These are phyloP conservation scores for Lichtheimia hyalospora DNA, from an alignment of 371 early-diverging fungal genomes.

Conservation along the genomic window DNA sequence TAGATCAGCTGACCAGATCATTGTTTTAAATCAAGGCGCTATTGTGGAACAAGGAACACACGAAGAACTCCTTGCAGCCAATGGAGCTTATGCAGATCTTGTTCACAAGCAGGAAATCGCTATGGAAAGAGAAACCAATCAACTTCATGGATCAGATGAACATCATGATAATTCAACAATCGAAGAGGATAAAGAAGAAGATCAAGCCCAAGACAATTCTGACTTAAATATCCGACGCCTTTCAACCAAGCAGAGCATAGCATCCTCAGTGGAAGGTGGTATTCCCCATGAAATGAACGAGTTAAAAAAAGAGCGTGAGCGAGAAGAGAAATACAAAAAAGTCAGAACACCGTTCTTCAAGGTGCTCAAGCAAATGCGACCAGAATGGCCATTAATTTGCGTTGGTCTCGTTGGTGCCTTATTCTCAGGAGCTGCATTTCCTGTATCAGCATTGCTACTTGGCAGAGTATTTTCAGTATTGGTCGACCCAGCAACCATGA, in stretches of 20 bases:
- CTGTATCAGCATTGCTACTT: constrained; percentile 22
- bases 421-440: constrained; percentile 52
- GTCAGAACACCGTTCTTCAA: constrained; percentile 44
- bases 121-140: constrained; percentile 14
- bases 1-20: constrained; percentile 78
- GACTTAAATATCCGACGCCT: not conserved
- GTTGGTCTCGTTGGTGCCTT: constrained; percentile 47
- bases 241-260: constrained; percentile 3
- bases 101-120: constrained; percentile 51
- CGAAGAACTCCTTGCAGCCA: constrained; percentile 39
- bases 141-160: not conserved
- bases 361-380: constrained; percentile 35
- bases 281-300: constrained; percentile 9
- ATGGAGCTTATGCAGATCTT: constrained; percentile 48
- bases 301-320: constrained; percentile 36
- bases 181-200: not conserved
- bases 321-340: constrained; percentile 24
- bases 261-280: constrained; percentile 19
- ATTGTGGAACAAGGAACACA: constrained; percentile 71
- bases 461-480: constrained; percentile 21
- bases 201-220: not conserved
- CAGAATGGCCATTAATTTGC: constrained; percentile 38
- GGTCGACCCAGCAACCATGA: constrained; percentile 13
- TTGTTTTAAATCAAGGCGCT: constrained; percentile 72
- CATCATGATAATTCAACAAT: not conserved